These are phyloP conservation scores for Phanerochaete sordida DNA, from an alignment of 768 basidiomycete species.

Conservation along the genomic window DNA sequence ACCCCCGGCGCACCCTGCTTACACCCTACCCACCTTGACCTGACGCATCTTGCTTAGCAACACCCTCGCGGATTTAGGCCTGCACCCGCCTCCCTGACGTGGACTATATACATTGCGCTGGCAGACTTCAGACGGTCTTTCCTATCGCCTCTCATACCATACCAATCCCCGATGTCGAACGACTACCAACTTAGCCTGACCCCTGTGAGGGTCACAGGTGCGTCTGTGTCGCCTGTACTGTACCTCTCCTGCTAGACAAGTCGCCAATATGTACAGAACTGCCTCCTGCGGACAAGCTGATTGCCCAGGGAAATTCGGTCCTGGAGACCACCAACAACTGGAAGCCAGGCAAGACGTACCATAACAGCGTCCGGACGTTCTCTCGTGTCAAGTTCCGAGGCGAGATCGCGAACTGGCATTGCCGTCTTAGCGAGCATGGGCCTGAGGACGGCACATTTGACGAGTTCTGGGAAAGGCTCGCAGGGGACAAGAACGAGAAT, in stretches of 20 bases:
- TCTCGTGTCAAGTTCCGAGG: conserved; percentile 46
- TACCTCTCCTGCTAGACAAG: neutral
- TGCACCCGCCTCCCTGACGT: neutral
- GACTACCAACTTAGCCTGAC: conserved; percentile 38
- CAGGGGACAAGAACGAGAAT: conserved; percentile 59
- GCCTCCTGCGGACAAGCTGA: conserved; percentile 54
- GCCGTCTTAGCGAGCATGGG: conserved; percentile 63
- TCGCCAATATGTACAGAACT: conserved; percentile 41
- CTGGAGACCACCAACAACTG: conserved; percentile 56
- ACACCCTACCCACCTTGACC: neutral
- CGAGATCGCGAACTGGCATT: conserved; percentile 65
- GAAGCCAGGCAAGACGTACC: conserved; percentile 65
- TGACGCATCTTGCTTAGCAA: neutral
- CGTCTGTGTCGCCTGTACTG: neutral
- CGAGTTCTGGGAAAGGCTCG: conserved; percentile 67
- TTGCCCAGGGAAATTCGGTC: conserved; percentile 50
- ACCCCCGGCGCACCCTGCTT: neutral
- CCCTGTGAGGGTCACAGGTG: conserved; percentile 38
- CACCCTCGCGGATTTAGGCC: neutral
- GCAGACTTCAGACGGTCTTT: neutral
- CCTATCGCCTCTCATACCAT: neutral
- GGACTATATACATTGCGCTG: neutral
- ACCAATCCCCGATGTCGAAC: conserved; percentile 8
- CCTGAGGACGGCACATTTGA: conserved; percentile 69
- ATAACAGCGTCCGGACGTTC: conserved; percentile 52